Evolutionary conservation across 2,329 filamentous ascomycete genomes (phyloP).

Genomic region (Hypomyces rosellus): DNA sequence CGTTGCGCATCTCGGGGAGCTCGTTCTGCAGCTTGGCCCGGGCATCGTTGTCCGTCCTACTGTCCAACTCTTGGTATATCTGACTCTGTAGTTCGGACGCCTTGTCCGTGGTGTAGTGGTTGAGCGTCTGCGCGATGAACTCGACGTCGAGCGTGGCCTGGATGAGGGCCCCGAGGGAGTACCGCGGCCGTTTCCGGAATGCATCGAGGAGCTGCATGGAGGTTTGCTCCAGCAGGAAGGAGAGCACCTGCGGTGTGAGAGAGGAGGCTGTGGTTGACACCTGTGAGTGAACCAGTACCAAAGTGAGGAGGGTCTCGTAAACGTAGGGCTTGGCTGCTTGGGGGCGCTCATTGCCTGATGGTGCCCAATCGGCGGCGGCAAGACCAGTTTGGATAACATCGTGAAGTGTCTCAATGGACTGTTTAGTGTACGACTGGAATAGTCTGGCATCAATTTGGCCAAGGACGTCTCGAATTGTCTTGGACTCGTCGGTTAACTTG

Average conservation of each 20-base stretch:
- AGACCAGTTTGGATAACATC: conserved; percentile 70
- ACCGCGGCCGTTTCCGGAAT: conserved; percentile 62
- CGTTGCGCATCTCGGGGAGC: conserved; percentile 79
- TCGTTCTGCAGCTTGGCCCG: conserved; percentile 75
- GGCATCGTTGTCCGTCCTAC: conserved; percentile 81
- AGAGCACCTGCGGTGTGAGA: conserved; percentile 74
- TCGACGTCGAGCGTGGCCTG: conserved; percentile 97
- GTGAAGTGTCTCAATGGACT: conserved; percentile 62
- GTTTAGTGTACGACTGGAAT: conserved; percentile 86
- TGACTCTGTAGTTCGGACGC: conserved; percentile 77
- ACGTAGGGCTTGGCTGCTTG: conserved; percentile 79
- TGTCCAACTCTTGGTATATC: conserved; percentile 88
- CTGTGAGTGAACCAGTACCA: conserved; percentile 89
- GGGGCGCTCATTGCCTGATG: conserved; percentile 51
- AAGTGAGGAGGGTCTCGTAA: conserved; percentile 74
- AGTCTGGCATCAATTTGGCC: conserved; percentile 84
- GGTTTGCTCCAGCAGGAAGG: conserved; percentile 77
- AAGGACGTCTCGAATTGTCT: conserved; percentile 85
- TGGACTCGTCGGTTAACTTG: conserved; percentile 87
- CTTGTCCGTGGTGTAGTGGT: conserved; percentile 78
- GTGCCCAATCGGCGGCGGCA: conserved; percentile 63
- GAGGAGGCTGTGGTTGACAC: conserved; percentile 72
- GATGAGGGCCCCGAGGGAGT: conserved; percentile 78
- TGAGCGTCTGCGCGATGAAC: conserved; percentile 90
- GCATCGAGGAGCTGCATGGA: conserved; percentile 74